phyloP scores from a whole-genome alignment of 108 stramenopile species.

The Tribonema minus region DNA sequence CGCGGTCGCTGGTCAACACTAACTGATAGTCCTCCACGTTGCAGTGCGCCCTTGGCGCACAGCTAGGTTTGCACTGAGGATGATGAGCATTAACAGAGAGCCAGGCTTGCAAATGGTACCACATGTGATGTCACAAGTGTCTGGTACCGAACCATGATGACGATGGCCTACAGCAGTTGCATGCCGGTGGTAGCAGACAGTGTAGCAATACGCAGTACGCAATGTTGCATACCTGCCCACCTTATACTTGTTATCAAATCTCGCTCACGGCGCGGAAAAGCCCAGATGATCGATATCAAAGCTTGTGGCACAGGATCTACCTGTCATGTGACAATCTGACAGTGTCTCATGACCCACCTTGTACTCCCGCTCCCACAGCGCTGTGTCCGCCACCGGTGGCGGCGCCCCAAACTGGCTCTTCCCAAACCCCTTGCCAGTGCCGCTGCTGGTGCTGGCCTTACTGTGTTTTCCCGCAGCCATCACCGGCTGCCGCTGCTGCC shows the following conservation, averaged over 20 bases:
- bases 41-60: too few relatives aligned
- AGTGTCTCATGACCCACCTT: slow-evolving; percentile 2
- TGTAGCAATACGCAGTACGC: background rate
- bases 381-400: background rate
- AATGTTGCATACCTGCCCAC: too few relatives aligned
- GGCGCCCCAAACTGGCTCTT: background rate
- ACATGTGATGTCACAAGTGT: too few relatives aligned
- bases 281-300: background rate
- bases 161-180: too few relatives aligned
- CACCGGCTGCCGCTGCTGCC: background rate
- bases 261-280: background rate
- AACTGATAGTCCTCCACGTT: too few relatives aligned
- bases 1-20: too few relatives aligned
- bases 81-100: too few relatives aligned
- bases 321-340: background rate
- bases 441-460: background rate
- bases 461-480: background rate
- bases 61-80: too few relatives aligned
- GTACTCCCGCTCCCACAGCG: slow-evolving; percentile 37
- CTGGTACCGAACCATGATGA: too few relatives aligned
- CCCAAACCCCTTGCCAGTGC: background rate
- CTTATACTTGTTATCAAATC: too few relatives aligned
- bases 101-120: too few relatives aligned
- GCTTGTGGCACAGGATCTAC: background rate
- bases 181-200: too few relatives aligned